phyloP scores from a whole-genome alignment of 306 rosid genomes.

The Casuarina glauca region DNA sequence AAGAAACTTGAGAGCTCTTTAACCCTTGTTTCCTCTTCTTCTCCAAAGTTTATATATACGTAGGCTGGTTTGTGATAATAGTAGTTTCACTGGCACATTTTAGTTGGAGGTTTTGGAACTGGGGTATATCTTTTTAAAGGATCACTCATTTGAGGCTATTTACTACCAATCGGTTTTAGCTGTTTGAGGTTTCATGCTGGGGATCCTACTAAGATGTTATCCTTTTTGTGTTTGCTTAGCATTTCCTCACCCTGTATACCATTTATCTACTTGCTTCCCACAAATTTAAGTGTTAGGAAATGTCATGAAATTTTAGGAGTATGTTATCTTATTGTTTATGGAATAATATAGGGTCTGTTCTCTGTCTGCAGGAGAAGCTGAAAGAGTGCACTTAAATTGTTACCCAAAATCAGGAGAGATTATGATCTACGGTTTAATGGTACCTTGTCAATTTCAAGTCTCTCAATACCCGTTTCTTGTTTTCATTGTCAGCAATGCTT shows the following conservation, averaged over 20 bases:
- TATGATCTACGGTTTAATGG: conserved; percentile 65
- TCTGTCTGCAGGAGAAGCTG: conserved; percentile 61
- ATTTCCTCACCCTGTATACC: background rate
- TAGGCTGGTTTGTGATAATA: background rate
- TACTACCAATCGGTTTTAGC: background rate
- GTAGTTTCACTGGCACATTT: background rate
- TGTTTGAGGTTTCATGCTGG: background rate
- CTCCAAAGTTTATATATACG: background rate
- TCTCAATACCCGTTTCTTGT: background rate
- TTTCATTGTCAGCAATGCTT: conserved; percentile 3
- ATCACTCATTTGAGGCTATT: background rate
- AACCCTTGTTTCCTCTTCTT: background rate
- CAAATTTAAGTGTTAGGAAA: background rate
- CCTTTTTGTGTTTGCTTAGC: background rate
- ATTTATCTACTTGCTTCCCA: background rate
- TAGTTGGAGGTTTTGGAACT: background rate
- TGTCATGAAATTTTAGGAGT: background rate
- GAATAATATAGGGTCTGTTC: conserved; percentile 12
- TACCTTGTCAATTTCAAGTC: conserved; percentile 21
- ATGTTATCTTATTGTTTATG: background rate
- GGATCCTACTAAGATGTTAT: background rate
- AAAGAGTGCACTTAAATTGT: conserved; percentile 57
- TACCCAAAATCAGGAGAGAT: conserved; percentile 66
- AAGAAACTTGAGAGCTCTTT: background rate
- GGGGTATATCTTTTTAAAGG: background rate